Evolutionary conservation across 768 basidiomycete species (phyloP).

Genomic region (Tricholoma hemisulphureum): DNA sequence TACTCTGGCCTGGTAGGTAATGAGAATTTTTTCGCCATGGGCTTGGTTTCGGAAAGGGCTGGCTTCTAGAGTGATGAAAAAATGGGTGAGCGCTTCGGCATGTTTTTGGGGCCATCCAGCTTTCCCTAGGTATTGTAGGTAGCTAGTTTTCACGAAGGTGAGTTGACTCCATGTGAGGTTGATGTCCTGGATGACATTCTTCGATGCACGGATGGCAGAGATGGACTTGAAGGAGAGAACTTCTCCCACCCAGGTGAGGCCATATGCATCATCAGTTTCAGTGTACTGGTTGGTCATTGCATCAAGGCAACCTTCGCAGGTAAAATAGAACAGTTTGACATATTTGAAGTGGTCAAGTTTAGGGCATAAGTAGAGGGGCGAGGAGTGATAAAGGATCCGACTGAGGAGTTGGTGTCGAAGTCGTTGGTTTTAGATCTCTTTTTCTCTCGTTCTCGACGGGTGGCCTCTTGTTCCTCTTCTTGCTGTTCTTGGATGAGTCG

Average conservation of each 20-base stretch:
- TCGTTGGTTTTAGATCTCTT: neutral
- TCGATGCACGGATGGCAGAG: constrained; percentile 16
- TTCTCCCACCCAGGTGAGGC: constrained; percentile 10
- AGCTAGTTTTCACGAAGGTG: no score
- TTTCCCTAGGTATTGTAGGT: no score
- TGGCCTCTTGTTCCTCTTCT: neutral
- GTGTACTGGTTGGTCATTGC: neutral
- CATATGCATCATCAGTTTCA: constrained; percentile 8
- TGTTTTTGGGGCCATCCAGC: no score
- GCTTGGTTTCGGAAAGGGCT: constrained; percentile 2
- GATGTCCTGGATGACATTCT: constrained; percentile 7
- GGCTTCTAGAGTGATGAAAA: constrained; percentile 10
- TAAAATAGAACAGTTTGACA: constrained; percentile 13
- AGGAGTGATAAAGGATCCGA: neutral
- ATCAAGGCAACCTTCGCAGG: no score
- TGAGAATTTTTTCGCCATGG: constrained; percentile 4
- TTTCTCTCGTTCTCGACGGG: neutral
- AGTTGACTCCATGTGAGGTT: no score
- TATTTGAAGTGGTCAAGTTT: constrained; percentile 13
- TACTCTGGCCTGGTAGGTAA: constrained; percentile 10
- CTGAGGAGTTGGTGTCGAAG: neutral
- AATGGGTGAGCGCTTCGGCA: no score
- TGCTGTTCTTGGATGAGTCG: neutral
- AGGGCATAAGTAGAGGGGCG: constrained; percentile 9
- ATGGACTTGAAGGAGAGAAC: constrained; percentile 9